Base-by-base conservation (phyloP, 2,329 filamentous ascomycete genomes). In the Ophiostoma populinum region DNA sequence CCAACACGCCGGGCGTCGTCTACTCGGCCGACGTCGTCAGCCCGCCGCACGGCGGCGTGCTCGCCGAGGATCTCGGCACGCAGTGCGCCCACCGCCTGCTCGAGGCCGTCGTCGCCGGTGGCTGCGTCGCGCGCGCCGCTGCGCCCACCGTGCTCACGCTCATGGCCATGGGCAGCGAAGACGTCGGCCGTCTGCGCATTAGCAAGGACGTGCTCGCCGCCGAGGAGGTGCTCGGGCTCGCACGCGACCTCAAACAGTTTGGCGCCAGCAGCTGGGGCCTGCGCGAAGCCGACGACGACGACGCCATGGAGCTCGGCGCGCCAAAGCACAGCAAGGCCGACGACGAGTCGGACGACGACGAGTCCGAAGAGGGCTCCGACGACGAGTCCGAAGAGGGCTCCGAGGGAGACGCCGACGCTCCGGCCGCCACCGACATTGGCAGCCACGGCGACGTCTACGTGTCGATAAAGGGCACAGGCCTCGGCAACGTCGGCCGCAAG, bases 141-240 rank as follows among this genome's bases (percentile, higher is more conserved):
- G 75, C 76, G 5, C 63, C 71, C 3, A 87, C 78, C 0, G 67
- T 93, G 43, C 55, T 98, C 35, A 80, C 76, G 13, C 62, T 98
- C 42, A 98, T 98, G 90, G 83, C 86, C 22, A 95, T 98, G 90
- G 90, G 90, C 0, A 82, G 80, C 1, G 90, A 95, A 52, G 90
- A 98, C 54, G 85, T 98, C 11, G 90, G 90, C 5, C 70, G 90
- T 40, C 55, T 98, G 45, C 71, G 81, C 42, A 52, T 98, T 39
- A 83, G 86, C 21, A 75, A 73, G 47, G 80, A 87, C 31, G 73
- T 94, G 1, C 57, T 95, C 30, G 86, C 75, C 0, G 79, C 75
- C 3, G 82, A 93, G 51, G 77, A 82, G 40, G 63, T 83, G 35
- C 68, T 98, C 38, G 72, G 74, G 33, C 58, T 94, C 36, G 86